Conservation (phyloP, 352 stramenopile genomes). For the Phytopythium cucurbitacearum region DNA sequence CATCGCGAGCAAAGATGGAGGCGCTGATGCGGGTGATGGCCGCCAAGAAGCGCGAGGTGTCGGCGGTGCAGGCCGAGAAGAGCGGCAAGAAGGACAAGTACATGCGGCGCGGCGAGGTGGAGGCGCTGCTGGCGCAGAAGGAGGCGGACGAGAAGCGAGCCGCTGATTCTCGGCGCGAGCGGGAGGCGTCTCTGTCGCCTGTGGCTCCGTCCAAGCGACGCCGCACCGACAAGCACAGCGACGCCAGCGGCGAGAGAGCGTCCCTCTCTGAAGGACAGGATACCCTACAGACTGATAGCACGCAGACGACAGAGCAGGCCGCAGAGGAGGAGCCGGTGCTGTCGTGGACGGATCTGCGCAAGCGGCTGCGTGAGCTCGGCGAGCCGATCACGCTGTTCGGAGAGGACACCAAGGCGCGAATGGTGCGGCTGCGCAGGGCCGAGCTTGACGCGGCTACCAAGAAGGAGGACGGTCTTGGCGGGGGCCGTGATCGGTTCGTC, state of each 20-base stretch:
- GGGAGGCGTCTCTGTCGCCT: neutral
- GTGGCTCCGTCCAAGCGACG: conserved; percentile 1
- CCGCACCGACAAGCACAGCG: conserved; percentile 1
- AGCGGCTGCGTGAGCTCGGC: conserved; percentile 71
- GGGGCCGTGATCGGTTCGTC: conserved; percentile 75
- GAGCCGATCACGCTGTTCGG: conserved; percentile 88
- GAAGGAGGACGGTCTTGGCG: conserved; percentile 66
- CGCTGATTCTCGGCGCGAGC: conserved; percentile 11
- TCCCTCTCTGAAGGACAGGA: neutral
- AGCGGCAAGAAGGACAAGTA: conserved; percentile 66
- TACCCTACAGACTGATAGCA: neutral
- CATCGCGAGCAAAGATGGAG: conserved; percentile 40
- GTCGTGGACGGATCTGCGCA: conserved; percentile 73
- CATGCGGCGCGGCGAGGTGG: conserved; percentile 66
- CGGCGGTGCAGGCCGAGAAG: conserved; percentile 36
- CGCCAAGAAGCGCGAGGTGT: conserved; percentile 79
- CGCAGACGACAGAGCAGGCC: conserved; percentile 3
- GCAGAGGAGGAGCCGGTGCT: conserved; percentile 29
- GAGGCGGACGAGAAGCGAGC: conserved; percentile 41
- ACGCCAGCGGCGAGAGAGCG: no score
- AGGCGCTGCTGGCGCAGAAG: conserved; percentile 45
- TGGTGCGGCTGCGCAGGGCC: conserved; percentile 53
- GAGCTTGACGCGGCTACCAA: conserved; percentile 66
- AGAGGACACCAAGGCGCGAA: conserved; percentile 58
- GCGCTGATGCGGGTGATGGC: conserved; percentile 69